Evolutionary conservation across 2,329 filamentous ascomycete species (phyloP).

Genomic region (Claviceps citrina): DNA sequence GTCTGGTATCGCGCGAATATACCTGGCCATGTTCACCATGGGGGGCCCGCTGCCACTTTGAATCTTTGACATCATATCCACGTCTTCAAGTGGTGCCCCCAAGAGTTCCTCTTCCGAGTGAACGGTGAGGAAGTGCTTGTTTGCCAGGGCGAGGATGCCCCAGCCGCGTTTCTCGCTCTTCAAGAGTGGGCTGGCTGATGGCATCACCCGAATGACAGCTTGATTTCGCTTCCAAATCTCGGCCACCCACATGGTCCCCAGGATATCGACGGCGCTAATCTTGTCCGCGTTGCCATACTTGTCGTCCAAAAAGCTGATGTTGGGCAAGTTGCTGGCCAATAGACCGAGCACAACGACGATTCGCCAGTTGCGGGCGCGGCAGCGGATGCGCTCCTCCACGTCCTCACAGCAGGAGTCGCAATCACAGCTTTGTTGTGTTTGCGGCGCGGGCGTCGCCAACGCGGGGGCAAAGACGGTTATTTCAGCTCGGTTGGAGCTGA

Average conservation of each 20-base stretch:
- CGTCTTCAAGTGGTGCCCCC: conserved; percentile 12
- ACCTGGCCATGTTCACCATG: conserved; percentile 15
- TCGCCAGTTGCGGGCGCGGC: conserved; percentile 32
- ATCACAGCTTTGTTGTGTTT: conserved; percentile 1
- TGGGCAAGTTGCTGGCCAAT: conserved; percentile 34
- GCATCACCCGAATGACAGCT: conserved; percentile 14
- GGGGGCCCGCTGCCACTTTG: conserved; percentile 4
- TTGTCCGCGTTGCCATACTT: conserved; percentile 31
- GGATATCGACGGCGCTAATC: conserved; percentile 35
- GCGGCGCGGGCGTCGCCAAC: conserved; percentile 10
- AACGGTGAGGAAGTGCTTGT: conserved; percentile 27
- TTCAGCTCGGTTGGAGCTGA: conserved; percentile 57
- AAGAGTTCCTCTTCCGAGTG: conserved; percentile 19
- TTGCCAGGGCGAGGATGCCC: conserved; percentile 32
- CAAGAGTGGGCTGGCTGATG: conserved; percentile 6
- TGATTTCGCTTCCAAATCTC: conserved; percentile 32
- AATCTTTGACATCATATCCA: conserved; percentile 10
- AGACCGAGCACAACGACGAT: conserved; percentile 29
- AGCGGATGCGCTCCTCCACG: conserved; percentile 21
- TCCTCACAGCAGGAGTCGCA: conserved; percentile 5
- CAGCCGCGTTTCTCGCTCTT: conserved; percentile 27
- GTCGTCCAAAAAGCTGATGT: conserved; percentile 35
- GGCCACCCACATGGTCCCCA: conserved; percentile 32
- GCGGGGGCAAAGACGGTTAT: conserved; percentile 38
- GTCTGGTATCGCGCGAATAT: conserved; percentile 14